Evolutionary conservation across 768 basidiomycete species (phyloP).

Genomic region (Chlorophyllum brunneum): DNA sequence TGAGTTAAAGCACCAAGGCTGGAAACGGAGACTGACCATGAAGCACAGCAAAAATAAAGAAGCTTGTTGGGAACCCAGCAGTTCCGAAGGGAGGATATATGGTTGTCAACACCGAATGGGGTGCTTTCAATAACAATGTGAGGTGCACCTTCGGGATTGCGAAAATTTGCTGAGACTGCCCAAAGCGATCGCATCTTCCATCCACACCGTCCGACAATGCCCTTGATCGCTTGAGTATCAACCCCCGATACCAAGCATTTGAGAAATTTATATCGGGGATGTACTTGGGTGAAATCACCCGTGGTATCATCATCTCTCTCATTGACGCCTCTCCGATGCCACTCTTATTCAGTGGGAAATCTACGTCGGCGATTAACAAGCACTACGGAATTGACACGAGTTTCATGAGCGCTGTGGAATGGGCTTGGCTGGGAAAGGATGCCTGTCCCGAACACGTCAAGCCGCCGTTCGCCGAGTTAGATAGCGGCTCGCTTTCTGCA

Average conservation of each 20-base stretch:
- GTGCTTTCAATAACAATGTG: constrained; percentile 93
- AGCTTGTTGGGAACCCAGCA: constrained; percentile 65
- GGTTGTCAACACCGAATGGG: constrained; percentile 99
- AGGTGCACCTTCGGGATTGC: constrained; percentile 20
- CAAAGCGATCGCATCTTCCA: constrained; percentile 76
- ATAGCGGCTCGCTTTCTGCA: constrained; percentile 27
- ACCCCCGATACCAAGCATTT: constrained; percentile 88
- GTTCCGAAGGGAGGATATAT: constrained; percentile 68
- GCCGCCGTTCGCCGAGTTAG: constrained; percentile 35
- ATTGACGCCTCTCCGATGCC: constrained; percentile 71
- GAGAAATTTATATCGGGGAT: constrained; percentile 99
- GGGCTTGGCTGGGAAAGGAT: constrained; percentile 58
- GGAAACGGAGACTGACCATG: neutral
- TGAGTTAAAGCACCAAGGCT: constrained; percentile 20
- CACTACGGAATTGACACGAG: constrained; percentile 97
- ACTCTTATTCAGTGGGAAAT: constrained; percentile 78
- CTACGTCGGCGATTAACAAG: constrained; percentile 67
- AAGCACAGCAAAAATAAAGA: constrained; percentile 64
- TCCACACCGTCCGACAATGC: constrained; percentile 89
- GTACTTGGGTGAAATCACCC: constrained; percentile 95
- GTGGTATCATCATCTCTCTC: constrained; percentile 79
- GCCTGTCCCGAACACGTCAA: constrained; percentile 23
- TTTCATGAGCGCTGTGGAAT: constrained; percentile 82
- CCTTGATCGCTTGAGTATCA: constrained; percentile 91
- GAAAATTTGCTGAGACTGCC: neutral